Evolutionary conservation across 1,284 basidiomycete species (phyloP).

Genomic region (Tranzscheliella williamsii): DNA sequence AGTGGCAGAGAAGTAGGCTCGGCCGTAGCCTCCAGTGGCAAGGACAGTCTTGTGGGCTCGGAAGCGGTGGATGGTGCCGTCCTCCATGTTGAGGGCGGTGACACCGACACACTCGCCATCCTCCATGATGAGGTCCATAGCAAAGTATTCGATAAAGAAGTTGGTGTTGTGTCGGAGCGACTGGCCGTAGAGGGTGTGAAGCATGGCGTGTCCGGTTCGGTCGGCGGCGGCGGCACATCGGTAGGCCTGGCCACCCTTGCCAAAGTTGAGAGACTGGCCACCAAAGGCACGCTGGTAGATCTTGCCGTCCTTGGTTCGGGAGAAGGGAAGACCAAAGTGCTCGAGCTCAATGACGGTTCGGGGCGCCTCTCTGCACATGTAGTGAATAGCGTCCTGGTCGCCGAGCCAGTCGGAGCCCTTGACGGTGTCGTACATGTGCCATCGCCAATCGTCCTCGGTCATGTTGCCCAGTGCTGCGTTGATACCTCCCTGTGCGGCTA

Average conservation of each 20-base stretch:
- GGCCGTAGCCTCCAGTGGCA: slow-evolving; percentile 97
- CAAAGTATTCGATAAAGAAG: slow-evolving; percentile 99
- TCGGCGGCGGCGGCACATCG: slow-evolving; percentile 98
- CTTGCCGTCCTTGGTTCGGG: slow-evolving; percentile 97
- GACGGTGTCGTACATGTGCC: slow-evolving; percentile 99
- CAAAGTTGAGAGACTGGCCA: slow-evolving; percentile 94
- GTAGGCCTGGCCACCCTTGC: slow-evolving; percentile 99
- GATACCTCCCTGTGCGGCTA: slow-evolving; percentile 98
- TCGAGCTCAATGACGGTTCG: slow-evolving; percentile 93
- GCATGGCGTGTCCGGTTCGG: slow-evolving; percentile 95
- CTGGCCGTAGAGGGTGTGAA: slow-evolving; percentile 98
- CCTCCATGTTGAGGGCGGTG: slow-evolving; percentile 98
- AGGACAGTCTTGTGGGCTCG: slow-evolving; percentile 97
- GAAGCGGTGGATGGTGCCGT: slow-evolving; percentile 98
- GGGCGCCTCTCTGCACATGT: slow-evolving; percentile 97
- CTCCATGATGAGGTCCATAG: slow-evolving; percentile 92
- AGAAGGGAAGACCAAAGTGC: slow-evolving; percentile 98
- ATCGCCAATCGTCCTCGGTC: slow-evolving; percentile 83
- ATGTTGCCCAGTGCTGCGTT: slow-evolving; percentile 96
- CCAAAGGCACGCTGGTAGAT: slow-evolving; percentile 99
- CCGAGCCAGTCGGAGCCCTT: slow-evolving; percentile 99
- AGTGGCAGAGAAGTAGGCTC: slow-evolving; percentile 98
- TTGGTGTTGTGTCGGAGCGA: slow-evolving; percentile 99
- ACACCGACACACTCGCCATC: slow-evolving; percentile 99
- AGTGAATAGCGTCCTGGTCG: slow-evolving; percentile 99